Evolutionary conservation across 2,329 filamentous ascomycete genomes (phyloP).

Genomic region (Alternaria hordeiaustralica): DNA sequence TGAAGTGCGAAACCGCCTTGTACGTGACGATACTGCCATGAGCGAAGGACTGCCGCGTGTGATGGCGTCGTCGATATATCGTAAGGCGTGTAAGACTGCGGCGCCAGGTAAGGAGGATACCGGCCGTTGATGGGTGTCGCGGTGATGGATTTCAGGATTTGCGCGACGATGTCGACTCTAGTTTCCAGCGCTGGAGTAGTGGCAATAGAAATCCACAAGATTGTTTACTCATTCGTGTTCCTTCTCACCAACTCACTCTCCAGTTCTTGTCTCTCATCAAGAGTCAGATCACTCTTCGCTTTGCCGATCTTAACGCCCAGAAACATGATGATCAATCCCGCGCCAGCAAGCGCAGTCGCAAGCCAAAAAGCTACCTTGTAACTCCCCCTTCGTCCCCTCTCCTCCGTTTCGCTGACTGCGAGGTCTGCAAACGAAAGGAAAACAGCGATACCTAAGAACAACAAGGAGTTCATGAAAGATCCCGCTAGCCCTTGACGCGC

Average conservation of each 20-base stretch:
- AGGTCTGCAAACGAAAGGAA: constrained; percentile 47
- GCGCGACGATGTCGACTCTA: background rate
- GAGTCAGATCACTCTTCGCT: constrained; percentile 43
- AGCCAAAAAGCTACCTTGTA: constrained; percentile 50
- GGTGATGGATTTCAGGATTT: background rate
- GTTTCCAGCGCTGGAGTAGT: background rate
- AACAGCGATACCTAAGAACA: constrained; percentile 47
- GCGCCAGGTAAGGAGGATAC: background rate
- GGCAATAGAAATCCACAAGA: background rate
- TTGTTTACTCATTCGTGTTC: constrained; percentile 5
- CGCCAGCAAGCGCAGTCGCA: constrained; percentile 36
- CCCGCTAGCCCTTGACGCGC: constrained; percentile 46
- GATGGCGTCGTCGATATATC: background rate
- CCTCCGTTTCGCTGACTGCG: constrained; percentile 42
- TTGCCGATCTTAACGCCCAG: constrained; percentile 47
- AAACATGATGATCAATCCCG: constrained; percentile 45
- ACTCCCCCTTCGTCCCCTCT: constrained; percentile 36
- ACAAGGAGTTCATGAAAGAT: constrained; percentile 44
- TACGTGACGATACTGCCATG: constrained; percentile 28
- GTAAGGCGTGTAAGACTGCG: background rate
- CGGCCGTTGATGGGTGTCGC: background rate
- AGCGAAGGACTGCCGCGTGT: background rate
- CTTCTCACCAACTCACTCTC: constrained; percentile 38
- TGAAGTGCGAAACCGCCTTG: constrained; percentile 20
- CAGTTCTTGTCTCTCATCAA: constrained; percentile 41